These are phyloP conservation scores for Trichoderma koningiopsis DNA, from an alignment of 2,329 filamentous ascomycete genomes.

Conservation along the genomic window DNA sequence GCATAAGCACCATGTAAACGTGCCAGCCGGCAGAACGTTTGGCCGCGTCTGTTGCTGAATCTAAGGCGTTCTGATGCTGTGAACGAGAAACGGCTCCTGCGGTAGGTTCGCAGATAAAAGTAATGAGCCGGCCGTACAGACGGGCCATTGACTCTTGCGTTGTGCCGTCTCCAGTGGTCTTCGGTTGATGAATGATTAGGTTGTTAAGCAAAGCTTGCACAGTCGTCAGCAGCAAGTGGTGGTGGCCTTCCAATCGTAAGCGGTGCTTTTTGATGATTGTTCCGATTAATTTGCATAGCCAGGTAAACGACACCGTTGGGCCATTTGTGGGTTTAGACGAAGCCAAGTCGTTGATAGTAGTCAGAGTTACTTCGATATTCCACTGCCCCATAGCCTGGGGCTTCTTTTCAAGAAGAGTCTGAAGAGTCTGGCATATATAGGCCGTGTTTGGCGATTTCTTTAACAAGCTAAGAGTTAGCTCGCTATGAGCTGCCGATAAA, in stretches of 20 bases:
- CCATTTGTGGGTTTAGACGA: constrained; percentile 32
- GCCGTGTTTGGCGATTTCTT: constrained; percentile 39
- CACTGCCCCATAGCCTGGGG: constrained; percentile 57
- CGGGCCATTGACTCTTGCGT: constrained; percentile 50
- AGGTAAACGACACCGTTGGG: constrained; percentile 45
- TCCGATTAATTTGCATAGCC: constrained; percentile 57
- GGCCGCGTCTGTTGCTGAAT: constrained; percentile 62
- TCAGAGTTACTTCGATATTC: constrained; percentile 58
- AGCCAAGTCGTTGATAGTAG: constrained; percentile 45
- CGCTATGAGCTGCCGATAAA: constrained; percentile 47
- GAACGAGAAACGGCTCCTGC: constrained; percentile 56
- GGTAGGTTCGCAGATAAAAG: constrained; percentile 61
- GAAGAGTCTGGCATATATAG: constrained; percentile 46
- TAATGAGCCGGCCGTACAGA: constrained; percentile 57
- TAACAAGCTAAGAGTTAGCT: constrained; percentile 42
- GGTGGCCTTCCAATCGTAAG: constrained; percentile 62
- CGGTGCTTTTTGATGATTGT: constrained; percentile 61
- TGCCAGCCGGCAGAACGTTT: constrained; percentile 63
- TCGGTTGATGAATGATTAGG: constrained; percentile 44
- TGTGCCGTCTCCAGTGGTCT: constrained; percentile 30
- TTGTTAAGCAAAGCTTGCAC: constrained; percentile 59
- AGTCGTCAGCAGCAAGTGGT: constrained; percentile 58
- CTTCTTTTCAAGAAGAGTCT: constrained; percentile 53
- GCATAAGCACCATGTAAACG: constrained; percentile 62
- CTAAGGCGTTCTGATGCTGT: constrained; percentile 50